Conservation (phyloP, 2,329 filamentous ascomycete species). For the Remersonia thermophila region DNA sequence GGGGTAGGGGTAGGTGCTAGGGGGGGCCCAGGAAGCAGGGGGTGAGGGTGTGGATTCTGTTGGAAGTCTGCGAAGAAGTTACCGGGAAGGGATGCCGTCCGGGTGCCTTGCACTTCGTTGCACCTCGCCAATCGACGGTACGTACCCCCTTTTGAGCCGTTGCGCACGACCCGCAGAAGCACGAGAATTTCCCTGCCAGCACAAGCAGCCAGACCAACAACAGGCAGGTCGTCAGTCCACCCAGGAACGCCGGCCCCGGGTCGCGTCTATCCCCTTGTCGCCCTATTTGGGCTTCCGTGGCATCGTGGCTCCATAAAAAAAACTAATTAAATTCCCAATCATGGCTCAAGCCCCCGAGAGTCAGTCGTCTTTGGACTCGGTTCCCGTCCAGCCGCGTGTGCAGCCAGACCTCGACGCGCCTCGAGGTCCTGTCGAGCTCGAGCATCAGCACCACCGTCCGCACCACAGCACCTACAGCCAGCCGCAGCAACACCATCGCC, state of each 20-base stretch:
- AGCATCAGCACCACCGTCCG: conserved; percentile 11
- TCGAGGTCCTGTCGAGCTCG: conserved; percentile 1
- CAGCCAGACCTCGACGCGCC: conserved; percentile 12
- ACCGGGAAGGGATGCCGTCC: conserved; percentile 1
- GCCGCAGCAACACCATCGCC: conserved; percentile 12
- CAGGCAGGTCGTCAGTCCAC: conserved; percentile 16
- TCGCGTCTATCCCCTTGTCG: conserved; percentile 21
- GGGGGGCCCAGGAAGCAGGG: neutral
- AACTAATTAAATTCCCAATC: conserved; percentile 28
- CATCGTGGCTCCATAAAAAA: conserved; percentile 29
- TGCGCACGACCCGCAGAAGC: conserved; percentile 7
- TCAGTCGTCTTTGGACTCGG: conserved; percentile 15
- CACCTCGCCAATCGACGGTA: conserved; percentile 1
- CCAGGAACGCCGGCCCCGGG: conserved; percentile 23
- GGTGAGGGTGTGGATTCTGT: neutral
- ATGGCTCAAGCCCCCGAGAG: conserved; percentile 24
- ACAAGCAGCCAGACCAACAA: conserved; percentile 18
- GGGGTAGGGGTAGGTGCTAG: conserved; percentile 1
- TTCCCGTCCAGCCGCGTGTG: conserved; percentile 15
- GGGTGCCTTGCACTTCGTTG: too few relatives aligned
- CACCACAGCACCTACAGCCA: conserved; percentile 8
- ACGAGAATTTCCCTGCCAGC: conserved; percentile 11
- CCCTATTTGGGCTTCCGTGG: conserved; percentile 19
- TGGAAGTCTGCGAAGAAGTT: too few relatives aligned
- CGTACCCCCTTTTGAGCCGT: conserved; percentile 10